A percentile compares a stretch with the other conserved stretches of the same genome.
These are phyloP conservation scores for Aspergillus carbonarius DNA, from an alignment of 2,329 filamentous ascomycete species.

Conservation along the genomic window DNA sequence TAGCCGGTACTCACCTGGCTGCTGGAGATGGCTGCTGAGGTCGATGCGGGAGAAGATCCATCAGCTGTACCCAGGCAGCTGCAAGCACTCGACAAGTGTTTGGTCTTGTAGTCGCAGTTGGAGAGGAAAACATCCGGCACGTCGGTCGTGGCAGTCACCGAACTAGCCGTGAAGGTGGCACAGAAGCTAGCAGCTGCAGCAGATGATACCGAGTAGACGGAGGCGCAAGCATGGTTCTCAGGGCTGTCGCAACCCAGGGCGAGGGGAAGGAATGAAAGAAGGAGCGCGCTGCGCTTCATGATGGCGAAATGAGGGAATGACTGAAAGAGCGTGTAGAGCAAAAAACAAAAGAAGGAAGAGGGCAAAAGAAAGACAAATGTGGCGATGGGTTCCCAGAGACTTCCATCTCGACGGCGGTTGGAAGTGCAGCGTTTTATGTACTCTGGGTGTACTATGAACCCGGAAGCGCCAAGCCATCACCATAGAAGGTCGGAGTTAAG, in stretches of 20 bases:
- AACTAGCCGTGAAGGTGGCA: constrained; percentile 24
- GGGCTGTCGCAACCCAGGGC: constrained; percentile 24
- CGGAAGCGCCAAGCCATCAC: too few relatives aligned
- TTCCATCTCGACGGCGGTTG: not conserved
- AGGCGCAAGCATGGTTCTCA: constrained; percentile 22
- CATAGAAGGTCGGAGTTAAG: not conserved
- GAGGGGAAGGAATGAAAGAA: constrained; percentile 23
- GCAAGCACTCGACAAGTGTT: constrained; percentile 26
- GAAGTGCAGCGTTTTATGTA: not conserved
- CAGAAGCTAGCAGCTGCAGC: constrained; percentile 23
- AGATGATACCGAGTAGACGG: constrained; percentile 23
- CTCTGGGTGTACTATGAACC: too few relatives aligned
- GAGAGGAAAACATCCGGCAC: constrained; percentile 20
- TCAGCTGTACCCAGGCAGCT: constrained; percentile 23
- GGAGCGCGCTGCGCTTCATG: constrained; percentile 28
- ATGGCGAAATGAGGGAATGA: constrained; percentile 12
- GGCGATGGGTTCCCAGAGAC: not conserved
- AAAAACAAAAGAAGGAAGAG: not conserved
- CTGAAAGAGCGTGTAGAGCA: constrained; percentile 6
- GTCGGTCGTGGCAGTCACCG: constrained; percentile 22
- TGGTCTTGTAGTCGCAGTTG: constrained; percentile 22
- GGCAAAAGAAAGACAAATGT: not conserved
- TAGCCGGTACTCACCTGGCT: not conserved
- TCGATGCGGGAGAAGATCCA: not conserved
- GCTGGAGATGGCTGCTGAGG: not conserved